phyloP scores from a whole-genome alignment of 169 alveolate genomes.

The Plasmodium vivax region DNA sequence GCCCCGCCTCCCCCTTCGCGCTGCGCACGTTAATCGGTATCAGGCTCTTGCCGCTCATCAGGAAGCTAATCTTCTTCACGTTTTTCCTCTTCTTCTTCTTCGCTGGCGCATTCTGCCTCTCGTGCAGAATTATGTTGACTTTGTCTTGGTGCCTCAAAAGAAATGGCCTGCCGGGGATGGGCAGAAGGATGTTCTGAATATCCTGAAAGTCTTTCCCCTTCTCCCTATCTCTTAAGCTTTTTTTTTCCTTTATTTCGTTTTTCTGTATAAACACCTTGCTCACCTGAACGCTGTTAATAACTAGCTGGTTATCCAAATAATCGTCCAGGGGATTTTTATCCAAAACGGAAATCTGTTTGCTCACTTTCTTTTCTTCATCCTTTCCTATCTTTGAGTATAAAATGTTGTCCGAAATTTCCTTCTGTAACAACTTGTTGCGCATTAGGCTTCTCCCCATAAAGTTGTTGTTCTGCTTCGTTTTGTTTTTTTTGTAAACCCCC shows the following conservation, averaged over 20 bases:
- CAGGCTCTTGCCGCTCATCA: slow-evolving; percentile 45
- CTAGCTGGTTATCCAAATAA: slow-evolving; percentile 74
- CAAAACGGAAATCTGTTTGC: slow-evolving; percentile 29
- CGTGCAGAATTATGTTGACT: slow-evolving; percentile 23
- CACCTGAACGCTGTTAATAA: slow-evolving; percentile 76
- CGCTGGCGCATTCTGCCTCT: not conserved
- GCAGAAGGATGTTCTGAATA: slow-evolving; percentile 78
- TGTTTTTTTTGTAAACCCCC: slow-evolving; percentile 15
- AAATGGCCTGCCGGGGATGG: slow-evolving; percentile 80
- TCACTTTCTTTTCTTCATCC: slow-evolving; percentile 4
- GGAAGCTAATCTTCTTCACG: slow-evolving; percentile 31
- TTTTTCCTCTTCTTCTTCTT: slow-evolving; percentile 11
- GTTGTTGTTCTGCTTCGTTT: slow-evolving; percentile 15
- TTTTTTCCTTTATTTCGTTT: slow-evolving; percentile 76
- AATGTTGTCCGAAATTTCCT: slow-evolving; percentile 42
- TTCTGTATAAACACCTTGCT: slow-evolving; percentile 72
- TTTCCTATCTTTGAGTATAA: slow-evolving; percentile 53
- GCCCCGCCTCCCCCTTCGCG: not conserved
- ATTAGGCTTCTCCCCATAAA: slow-evolving; percentile 66
- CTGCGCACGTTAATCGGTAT: slow-evolving; percentile 33
- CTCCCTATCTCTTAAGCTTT: slow-evolving; percentile 1
- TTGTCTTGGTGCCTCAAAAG: slow-evolving; percentile 75
- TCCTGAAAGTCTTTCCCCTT: slow-evolving; percentile 33
- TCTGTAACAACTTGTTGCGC: slow-evolving; percentile 36
- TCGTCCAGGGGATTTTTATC: slow-evolving; percentile 43